Evolutionary conservation across 805 yeast genomes (phyloP).

Genomic region (Saccharomycopsis sp.): DNA sequence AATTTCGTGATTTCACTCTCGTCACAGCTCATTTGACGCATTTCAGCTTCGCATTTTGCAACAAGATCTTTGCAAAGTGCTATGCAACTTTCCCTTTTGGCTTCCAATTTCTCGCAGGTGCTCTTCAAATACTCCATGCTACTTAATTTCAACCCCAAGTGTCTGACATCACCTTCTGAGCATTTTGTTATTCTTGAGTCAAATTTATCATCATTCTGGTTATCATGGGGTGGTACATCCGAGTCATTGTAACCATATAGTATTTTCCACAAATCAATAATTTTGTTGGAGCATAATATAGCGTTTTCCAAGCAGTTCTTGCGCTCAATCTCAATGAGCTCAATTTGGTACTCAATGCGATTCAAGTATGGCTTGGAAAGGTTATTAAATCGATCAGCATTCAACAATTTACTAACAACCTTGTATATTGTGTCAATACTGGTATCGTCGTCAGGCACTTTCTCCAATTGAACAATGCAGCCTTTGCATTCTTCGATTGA

Average conservation of each 20-base stretch:
- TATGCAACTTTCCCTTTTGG: too few relatives aligned
- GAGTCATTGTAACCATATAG: constrained; percentile 9
- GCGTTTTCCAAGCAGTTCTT: constrained; percentile 14
- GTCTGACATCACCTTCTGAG: constrained; percentile 17
- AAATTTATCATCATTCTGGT: constrained; percentile 1
- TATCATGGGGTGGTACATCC: too few relatives aligned
- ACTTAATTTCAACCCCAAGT: constrained; percentile 9
- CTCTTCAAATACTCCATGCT: constrained; percentile 27
- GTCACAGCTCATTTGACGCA: too few relatives aligned
- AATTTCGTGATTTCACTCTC: too few relatives aligned
- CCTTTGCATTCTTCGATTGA: constrained; percentile 16
- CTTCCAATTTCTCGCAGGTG: too few relatives aligned
- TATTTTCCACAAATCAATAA: constrained; percentile 14
- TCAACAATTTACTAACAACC: constrained; percentile 14
- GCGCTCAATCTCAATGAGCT: constrained; percentile 20
- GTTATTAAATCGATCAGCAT: constrained; percentile 22
- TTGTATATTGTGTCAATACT: constrained; percentile 20
- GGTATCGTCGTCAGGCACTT: constrained; percentile 16
- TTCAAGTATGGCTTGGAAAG: constrained; percentile 18
- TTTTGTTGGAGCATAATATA: constrained; percentile 12
- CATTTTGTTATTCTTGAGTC: constrained; percentile 16
- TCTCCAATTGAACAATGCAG: constrained; percentile 17
- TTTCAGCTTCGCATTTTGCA: too few relatives aligned
- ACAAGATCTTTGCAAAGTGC: too few relatives aligned
- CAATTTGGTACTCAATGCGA: constrained; percentile 18